Evolutionary conservation across 768 basidiomycete genomes (phyloP), one percentile per base, ranked within the genome.

Genomic region (Suillus luteus): DNA sequence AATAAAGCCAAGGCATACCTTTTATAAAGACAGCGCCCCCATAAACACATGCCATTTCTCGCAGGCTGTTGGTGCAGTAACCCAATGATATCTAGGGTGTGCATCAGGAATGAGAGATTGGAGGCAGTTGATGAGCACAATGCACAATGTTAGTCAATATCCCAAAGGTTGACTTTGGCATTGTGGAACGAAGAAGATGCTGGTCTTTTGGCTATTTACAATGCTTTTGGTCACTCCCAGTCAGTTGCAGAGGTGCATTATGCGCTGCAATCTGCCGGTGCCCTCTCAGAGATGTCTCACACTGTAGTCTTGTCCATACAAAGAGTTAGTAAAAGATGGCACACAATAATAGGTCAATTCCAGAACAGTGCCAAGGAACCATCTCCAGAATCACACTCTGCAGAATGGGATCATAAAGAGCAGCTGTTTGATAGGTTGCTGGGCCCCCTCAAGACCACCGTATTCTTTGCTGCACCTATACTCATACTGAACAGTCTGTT

Each of bases 381-480:
- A 0, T 12, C 51, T 3, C 3, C 15, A 0, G 31, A 52, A 52
- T 11, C 51, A 1, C 51, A 14, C 38, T 40, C 38, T 2, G 14
- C 38, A 14, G 12, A 40, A 14, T 14, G 1, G 1, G 14, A 40
- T 40, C 14, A 2, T 40, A 14, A 40, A 40, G 14, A 40, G 12
- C 2, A 40, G 38, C 11, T 40, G 14, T 14, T 14, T 5, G 14
- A 40, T 14, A 2, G 38, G 38, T 14, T 40, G 38, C 12, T 40
- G 0, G 38, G 38, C 14, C 38, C 38, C 4, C 38, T 40, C 3
- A 40, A 40, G 38, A 40, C 38, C 2, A 40, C 38, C 38, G 15
- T 40, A 0, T 67, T 68, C 22, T 68, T 68, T 6, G 54, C 37
- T 3, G 62, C 65, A 0, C 40, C 65, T 0, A 1, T 67, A 1